Base-by-base conservation (phyloP, 768 basidiomycete species). In the Auricularia sp. region DNA sequence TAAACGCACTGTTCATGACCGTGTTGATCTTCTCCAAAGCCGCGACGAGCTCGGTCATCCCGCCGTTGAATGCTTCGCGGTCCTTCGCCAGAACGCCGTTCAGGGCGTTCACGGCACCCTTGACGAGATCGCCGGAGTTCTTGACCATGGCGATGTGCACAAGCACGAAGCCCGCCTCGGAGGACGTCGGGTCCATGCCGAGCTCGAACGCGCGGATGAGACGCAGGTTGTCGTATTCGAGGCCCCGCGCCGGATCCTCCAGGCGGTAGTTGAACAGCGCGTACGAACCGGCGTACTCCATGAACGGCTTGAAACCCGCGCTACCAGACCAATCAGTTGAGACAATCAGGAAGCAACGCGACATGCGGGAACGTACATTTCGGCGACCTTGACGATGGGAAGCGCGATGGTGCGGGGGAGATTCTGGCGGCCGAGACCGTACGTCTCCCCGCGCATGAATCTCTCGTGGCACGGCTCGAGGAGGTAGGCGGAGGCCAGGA, bases 241-340 rank as follows among this genome's bases (percentile, higher is more conserved):
- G 62, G 3, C 72, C 70, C 8, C 69, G 68, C 23, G 69, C 42
- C 12, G 68, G 65, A 54, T 74, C 70, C 23, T 65, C 64, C 47
- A 69, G 70, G 18, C 66, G 66, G 65, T 67, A 73, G 64, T 73
- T 72, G 61, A 68, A 68, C 2, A 75, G 70, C 7, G 74, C 74
- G 59, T 75, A 75, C 7, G 72, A 72, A 18, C 71, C 69, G 0
- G 73, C 71, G 51, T 74, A 74, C 63, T 75, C 74, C 74, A 74
- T 75, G 68, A 71, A 75, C 2, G 74, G 74, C 36, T 70, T 69
- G 62, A 71, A 69, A 8, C 71, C 70, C 3, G 69, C 39, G 39
- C 39, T 42, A 14, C 39, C 3, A 42, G 8, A 42, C 12, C 8
- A 7, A 42, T 42, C 39, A 42, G 39, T 42, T 7, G 39, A 42